Percentiles rank a stretch among this genome's conserved stretches.
phyloP scores from a whole-genome alignment of 805 yeast species.

The Zygosaccharomyces kombuchaensis region DNA sequence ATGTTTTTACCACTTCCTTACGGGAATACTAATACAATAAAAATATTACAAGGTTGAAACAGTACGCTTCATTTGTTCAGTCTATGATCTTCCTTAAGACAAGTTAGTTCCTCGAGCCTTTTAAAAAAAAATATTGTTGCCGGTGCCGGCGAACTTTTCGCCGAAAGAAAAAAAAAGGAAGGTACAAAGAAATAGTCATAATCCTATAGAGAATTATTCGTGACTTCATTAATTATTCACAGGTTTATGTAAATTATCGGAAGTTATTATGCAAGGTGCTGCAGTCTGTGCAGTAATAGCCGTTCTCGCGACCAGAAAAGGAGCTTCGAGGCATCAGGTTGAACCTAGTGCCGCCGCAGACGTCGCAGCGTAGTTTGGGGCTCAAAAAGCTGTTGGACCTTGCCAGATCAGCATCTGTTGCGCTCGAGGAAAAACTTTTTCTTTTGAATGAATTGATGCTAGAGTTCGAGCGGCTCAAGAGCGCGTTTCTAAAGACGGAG shows the following conservation, averaged over 20 bases:
- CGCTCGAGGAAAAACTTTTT: conserved; percentile 10
- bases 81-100: neutral
- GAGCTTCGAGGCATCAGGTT: conserved; percentile 9
- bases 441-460: conserved; percentile 15
- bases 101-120: neutral
- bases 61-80: neutral
- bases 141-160: conserved; percentile 1
- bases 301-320: conserved; percentile 11
- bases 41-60: neutral
- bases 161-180: neutral
- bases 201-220: neutral
- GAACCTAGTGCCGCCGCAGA: conserved; percentile 29
- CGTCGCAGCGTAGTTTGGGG: conserved; percentile 21
- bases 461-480: conserved; percentile 16
- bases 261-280: conserved; percentile 27
- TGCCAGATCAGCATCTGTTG: conserved; percentile 4
- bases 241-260: conserved; percentile 12
- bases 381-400: neutral
- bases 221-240: conserved; percentile 1
- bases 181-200: neutral
- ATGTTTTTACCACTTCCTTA: neutral
- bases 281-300: conserved; percentile 28
- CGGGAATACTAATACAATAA: neutral
- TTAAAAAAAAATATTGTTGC: neutral
- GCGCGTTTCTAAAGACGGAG: conserved; percentile 14